A percentile compares a stretch with the other conserved stretches of the same genome.
These are phyloP conservation scores for Canavalia gladiata DNA, from an alignment of 306 rosid species.

Conservation along the genomic window DNA sequence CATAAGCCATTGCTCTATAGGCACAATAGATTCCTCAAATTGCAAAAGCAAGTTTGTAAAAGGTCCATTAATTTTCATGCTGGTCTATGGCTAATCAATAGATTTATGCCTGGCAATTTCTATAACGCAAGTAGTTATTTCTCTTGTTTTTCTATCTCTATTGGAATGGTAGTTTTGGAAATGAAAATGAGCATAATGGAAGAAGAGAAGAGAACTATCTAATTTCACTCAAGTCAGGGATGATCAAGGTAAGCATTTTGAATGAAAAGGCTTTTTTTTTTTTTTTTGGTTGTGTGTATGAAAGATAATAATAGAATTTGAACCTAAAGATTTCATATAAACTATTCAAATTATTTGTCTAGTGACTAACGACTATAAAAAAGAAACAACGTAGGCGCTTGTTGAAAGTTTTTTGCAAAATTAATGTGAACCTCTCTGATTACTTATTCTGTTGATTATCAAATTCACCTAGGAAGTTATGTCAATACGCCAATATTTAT, in stretches of 20 bases:
- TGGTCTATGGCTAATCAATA: slow-evolving; percentile 1
- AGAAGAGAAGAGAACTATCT: slow-evolving; percentile 18
- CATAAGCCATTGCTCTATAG: slow-evolving; percentile 45
- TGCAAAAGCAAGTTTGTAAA: slow-evolving; percentile 22
- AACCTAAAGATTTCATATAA: too few relatives aligned
- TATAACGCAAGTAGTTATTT: slow-evolving; percentile 14
- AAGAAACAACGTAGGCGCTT: too few relatives aligned
- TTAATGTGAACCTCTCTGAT: background rate
- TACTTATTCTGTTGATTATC: background rate
- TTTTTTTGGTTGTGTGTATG: too few relatives aligned
- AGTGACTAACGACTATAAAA: too few relatives aligned
- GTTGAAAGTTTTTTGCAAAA: background rate
- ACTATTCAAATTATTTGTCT: too few relatives aligned
- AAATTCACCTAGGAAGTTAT: background rate
- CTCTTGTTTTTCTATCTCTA: slow-evolving; percentile 6
- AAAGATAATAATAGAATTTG: too few relatives aligned
- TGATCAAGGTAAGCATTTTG: slow-evolving; percentile 4
- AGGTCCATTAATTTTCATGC: slow-evolving; percentile 10
- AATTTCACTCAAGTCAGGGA: slow-evolving; percentile 12
- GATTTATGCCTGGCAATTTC: slow-evolving; percentile 28
- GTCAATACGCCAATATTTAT: background rate
- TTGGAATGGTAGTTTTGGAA: background rate
- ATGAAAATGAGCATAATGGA: background rate
- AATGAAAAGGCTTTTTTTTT: too few relatives aligned
- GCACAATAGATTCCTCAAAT: slow-evolving; percentile 35